Percentiles rank a stretch among this genome's conserved stretches.
Evolutionary conservation across 805 yeast genomes (phyloP).

Genomic region (Teunomyces stri): DNA sequence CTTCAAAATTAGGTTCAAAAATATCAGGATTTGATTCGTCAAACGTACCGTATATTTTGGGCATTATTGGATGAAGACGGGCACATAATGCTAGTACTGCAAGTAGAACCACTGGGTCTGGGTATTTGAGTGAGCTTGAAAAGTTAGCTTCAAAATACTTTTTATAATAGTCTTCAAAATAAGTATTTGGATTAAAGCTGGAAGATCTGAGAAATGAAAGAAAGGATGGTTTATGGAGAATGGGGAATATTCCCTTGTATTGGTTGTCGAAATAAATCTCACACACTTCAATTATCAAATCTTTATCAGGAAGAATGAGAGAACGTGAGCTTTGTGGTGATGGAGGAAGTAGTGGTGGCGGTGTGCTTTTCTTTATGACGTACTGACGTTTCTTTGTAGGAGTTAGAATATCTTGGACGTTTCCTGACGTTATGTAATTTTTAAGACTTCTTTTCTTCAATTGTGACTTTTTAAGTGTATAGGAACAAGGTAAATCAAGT

Average conservation of each 20-base stretch:
- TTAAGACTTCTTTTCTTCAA: conserved; percentile 12
- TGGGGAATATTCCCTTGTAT: conserved; percentile 24
- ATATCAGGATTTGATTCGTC: conserved; percentile 24
- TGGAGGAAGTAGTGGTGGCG: not conserved
- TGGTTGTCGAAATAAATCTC: conserved; percentile 25
- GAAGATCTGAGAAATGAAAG: conserved; percentile 16
- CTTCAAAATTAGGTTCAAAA: conserved; percentile 21
- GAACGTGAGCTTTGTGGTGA: not conserved
- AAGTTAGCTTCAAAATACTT: conserved; percentile 12
- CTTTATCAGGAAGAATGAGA: conserved; percentile 14
- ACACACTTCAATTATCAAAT: conserved; percentile 15
- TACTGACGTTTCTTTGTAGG: not conserved
- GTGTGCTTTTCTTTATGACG: not conserved
- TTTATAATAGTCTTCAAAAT: conserved; percentile 14
- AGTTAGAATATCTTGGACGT: not conserved
- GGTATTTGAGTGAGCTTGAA: conserved; percentile 12
- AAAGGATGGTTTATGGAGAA: conserved; percentile 22
- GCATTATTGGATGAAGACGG: conserved; percentile 30
- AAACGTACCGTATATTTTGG: conserved; percentile 31
- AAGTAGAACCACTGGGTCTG: conserved; percentile 31
- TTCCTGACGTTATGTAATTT: conserved; percentile 2
- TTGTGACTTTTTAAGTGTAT: conserved; percentile 21
- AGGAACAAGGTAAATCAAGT: conserved; percentile 17
- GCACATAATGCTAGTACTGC: conserved; percentile 36
- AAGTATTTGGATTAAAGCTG: conserved; percentile 19